Base-by-base conservation (phyloP, 345 rosid species). In the Litchi chinensis region DNA sequence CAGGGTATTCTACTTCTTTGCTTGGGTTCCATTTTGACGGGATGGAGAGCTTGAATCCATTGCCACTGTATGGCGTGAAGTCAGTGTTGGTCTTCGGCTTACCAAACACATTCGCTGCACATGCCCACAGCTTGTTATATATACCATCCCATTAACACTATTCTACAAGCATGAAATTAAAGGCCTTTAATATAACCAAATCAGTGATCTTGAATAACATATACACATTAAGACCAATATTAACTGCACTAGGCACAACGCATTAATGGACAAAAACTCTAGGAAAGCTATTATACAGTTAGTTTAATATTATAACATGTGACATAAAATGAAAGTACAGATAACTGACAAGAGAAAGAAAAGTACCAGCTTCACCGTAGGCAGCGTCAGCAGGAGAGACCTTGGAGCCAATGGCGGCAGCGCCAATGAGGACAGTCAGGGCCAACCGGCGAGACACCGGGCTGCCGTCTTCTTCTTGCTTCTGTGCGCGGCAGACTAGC, bases 21-120 rank as follows among this genome's bases (percentile, higher is more conserved):
- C 96, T 93, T n/a, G 95, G 98, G 84, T 91, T 95, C 99, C 98
- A 93, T 84, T 95, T 95, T 48, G 99, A 6, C 37, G 99, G 99
- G 41, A 93, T 73, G n/a, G 74, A 79, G 12, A 95, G 50, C 87
- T 85, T 90, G 89, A 95, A 95, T 41, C 99, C 95, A 41, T 91
- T 82, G 50, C 97, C 98, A 39, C n/a, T 83, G 82, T 86, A 92
- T 0, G 93, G 83, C 81, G 84, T 0, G 91, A 88, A 93, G 9
- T 95, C 99, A 5, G 96, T 92, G 88, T 93, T 90, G 71, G 81
- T 82, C 87, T 92, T 95, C 40, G 95, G 97, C 90, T 95, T 95
- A 10, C 98, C 98, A 79, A 92, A 93, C 65, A 95, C 91, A 77
- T 95, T 95, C 41, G 98, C 97, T 93, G 88, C 90, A 84, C 37